Evolutionary conservation across 192 early-diverging fungal species (phyloP), one percentile per base, ranked within the genome.

Genomic region (Backusella sp.): DNA sequence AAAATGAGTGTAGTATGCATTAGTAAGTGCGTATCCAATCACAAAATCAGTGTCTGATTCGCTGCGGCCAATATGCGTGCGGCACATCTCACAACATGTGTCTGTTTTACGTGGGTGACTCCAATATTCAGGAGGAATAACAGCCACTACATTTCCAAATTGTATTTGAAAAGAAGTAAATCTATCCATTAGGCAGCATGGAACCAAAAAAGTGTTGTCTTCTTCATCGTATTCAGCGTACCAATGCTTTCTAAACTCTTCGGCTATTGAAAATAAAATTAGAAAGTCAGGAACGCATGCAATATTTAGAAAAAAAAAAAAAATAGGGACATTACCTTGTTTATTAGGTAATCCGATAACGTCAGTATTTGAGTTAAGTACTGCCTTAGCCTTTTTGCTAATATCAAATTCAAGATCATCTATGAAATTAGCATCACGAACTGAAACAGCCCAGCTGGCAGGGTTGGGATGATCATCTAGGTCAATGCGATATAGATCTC

Each of bases 61-160:
- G 68, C 79, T 74, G 19, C 49, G 56, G 41, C 70, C 56, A 39
- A 76, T 56, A 75, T 46, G 52, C 14, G 73, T 70, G 36, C 65
- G 35, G 46, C 79, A 76, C 76, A 77, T 71, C 34, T 71, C 70
- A 70, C 79, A 80, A 37, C 75, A 75, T 52, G 74, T 69, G 15
- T 44, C 56, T 15, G 30, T 70, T 17, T 80, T 70, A 32, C 70
- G 37, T 67, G 70, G 68, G 26, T 70, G 70, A 34, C 74, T 81
- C 76, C 76, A 81, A 68, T 81, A 81, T 32, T 53, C 53, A 66
- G 80, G 73, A 66, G 80, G 80, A 12, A 81, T 23, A 36, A 68
- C 35, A 65, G 74, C 73, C 12, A 68, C 15, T 21, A 74, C 19
- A 32, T 23, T 36, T 21, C 41, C 70, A 46, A 79, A 28, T 32